phyloP scores from a whole-genome alignment of 495 filamentous ascomycete genomes.

The Schizothecium vesticola region DNA sequence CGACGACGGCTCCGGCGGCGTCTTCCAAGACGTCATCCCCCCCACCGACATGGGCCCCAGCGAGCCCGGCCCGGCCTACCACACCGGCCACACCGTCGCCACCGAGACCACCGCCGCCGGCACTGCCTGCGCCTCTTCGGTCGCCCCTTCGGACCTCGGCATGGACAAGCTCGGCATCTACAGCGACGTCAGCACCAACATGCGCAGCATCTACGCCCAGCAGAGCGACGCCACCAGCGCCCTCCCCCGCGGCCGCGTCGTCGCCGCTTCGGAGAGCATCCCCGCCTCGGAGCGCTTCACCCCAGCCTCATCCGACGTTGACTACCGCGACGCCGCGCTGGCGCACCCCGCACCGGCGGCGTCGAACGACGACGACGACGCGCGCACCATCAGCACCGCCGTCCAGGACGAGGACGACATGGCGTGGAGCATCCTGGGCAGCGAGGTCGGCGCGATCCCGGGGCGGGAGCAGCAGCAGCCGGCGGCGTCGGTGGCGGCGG shows the following conservation, averaged over 20 bases:
- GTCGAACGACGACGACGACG: constrained; percentile 12
- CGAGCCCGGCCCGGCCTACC: constrained; percentile 42
- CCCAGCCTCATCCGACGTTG: constrained; percentile 9
- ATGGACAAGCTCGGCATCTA: constrained; percentile 16
- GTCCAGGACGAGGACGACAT: background rate
- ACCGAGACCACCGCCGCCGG: constrained; percentile 4
- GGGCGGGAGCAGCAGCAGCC: background rate
- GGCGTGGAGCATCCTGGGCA: background rate
- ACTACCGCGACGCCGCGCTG: constrained; percentile 21
- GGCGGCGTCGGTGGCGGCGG: background rate
- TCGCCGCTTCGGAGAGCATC: constrained; percentile 6
- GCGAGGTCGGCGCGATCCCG: background rate
- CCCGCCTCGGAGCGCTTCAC: constrained; percentile 21
- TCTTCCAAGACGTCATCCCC: constrained; percentile 37
- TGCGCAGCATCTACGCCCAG: constrained; percentile 25
- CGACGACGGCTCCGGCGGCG: constrained; percentile 42
- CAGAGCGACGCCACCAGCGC: constrained; percentile 19
- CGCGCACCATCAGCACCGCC: background rate
- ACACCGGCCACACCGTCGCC: constrained; percentile 34
- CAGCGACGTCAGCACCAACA: constrained; percentile 9
- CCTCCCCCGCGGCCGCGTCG: constrained; percentile 5
- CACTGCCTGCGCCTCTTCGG: constrained; percentile 8
- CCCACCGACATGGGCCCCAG: constrained; percentile 36
- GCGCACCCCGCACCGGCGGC: constrained; percentile 22
- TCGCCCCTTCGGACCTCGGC: constrained; percentile 20